Evolutionary conservation across 2,329 filamentous ascomycete species (phyloP), one percentile per base, ranked within the genome.

Genomic region (Beauveria sp.): DNA sequence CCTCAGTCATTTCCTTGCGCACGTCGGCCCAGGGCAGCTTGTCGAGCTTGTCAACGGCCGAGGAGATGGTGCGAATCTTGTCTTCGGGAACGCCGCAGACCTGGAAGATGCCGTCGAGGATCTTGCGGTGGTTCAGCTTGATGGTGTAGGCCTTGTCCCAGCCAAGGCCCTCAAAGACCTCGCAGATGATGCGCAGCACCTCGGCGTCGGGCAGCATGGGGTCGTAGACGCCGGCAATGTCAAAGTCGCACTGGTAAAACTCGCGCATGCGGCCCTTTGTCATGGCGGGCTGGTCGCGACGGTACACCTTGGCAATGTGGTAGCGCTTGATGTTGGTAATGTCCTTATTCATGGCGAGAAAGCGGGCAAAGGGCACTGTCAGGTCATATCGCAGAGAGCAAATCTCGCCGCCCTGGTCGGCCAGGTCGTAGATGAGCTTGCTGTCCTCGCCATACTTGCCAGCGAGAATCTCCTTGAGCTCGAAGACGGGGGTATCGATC

Each of bases 171-270:
- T 93, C 85, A 70, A 97, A 96, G 46, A 96, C 89, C 72, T 97
- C 92, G 68, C 85, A 86, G 61, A 90, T 85, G 66, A 97, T 92
- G 62, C 89, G 84, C 68, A 98, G 77, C 63, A 96, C 88, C 77
- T 97, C 93, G 43, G 92, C 90, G 71, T 97, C 93, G 61, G 93
- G 91, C 28, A 96, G 83, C 92, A 97, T 96, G 59, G 90, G 77
- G 72, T 96, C 93, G 77, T 91, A 96, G 47, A 78, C 80, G 64
- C 93, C 92, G 14, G 93, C 93, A 76, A 97, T 93, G 72, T 97
- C 93, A 71, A 97, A 96, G 77, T 98, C 93, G 78, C 93, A 97
- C 76, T 97, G 93, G 78, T 96, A 96, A 76, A 96, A 96, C 76
- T 97, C 93, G 70, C 93, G 85, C 89, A 96, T 95, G 59, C 93